Percentiles rank a stretch among this genome's conserved stretches.
These are phyloP conservation scores for Diaporthe australafricana DNA, from an alignment of 2,329 filamentous ascomycete genomes.

Conservation along the genomic window DNA sequence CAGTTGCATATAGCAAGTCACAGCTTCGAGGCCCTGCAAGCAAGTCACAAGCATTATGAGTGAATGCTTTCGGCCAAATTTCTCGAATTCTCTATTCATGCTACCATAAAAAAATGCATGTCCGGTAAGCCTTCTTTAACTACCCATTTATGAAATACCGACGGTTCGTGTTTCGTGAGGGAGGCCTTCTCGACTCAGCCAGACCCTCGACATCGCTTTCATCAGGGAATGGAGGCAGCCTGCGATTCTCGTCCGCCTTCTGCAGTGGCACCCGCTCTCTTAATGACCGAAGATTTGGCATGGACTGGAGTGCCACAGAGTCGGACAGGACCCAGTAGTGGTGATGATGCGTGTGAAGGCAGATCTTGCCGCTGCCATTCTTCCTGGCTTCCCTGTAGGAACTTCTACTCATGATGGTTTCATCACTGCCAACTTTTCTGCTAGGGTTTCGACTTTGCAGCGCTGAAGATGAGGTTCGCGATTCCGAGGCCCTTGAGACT, in stretches of 20 bases:
- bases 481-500: not conserved
- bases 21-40: not conserved
- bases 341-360: slow-evolving; percentile 70
- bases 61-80: not conserved
- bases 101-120: not conserved
- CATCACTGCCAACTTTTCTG: not conserved
- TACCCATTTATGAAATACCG: slow-evolving; percentile 39
- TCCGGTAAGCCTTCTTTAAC: not conserved
- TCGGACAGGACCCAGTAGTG: slow-evolving; percentile 63
- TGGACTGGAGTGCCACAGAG: slow-evolving; percentile 20
- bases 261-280: slow-evolving; percentile 28
- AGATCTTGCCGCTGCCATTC: slow-evolving; percentile 45
- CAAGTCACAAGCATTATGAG: not conserved
- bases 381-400: not conserved
- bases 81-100: not conserved
- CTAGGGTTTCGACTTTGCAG: not conserved
- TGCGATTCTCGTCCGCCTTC: slow-evolving; percentile 2
- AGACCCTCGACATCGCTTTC: slow-evolving; percentile 44
- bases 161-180: slow-evolving; percentile 40
- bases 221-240: slow-evolving; percentile 42
- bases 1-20: not conserved
- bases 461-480: not conserved
- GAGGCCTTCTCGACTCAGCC: slow-evolving; percentile 42
- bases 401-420: not conserved
- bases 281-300: slow-evolving; percentile 29